Evolutionary conservation across 306 rosid genomes (phyloP).

Genomic region (Pyrus pyrifolia): DNA sequence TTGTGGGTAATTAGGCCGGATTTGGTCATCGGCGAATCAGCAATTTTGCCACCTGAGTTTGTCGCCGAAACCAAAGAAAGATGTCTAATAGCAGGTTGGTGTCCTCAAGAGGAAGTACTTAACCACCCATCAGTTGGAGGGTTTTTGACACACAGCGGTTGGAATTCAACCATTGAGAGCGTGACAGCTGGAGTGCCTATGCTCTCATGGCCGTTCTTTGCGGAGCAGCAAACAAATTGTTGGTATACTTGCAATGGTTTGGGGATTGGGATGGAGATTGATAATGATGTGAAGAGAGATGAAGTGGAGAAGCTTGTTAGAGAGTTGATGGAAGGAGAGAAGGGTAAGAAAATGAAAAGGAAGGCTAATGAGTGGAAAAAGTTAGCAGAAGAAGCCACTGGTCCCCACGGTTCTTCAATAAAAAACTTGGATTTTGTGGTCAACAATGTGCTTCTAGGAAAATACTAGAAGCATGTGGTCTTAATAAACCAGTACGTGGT

Average conservation of each 20-base stretch:
- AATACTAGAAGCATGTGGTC: too few relatives aligned
- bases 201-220: neutral
- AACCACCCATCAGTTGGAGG: too few relatives aligned
- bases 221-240: neutral
- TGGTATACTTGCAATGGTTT: neutral
- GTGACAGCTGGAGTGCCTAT: constrained; percentile 8
- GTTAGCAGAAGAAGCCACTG: neutral
- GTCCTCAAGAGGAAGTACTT: too few relatives aligned
- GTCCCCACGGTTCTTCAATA: neutral
- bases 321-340: constrained; percentile 7
- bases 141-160: too few relatives aligned
- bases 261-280: constrained; percentile 4
- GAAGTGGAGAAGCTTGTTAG: constrained; percentile 1
- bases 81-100: too few relatives aligned
- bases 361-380: neutral
- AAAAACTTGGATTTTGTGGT: too few relatives aligned
- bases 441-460: too few relatives aligned
- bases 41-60: too few relatives aligned
- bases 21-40: too few relatives aligned
- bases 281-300: neutral
- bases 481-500: too few relatives aligned
- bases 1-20: constrained; percentile 1
- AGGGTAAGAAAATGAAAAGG: neutral
- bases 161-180: neutral
- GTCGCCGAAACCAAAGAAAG: too few relatives aligned